Conservation (phyloP, 768 basidiomycete genomes). For the Termitomyces sp. region DNA sequence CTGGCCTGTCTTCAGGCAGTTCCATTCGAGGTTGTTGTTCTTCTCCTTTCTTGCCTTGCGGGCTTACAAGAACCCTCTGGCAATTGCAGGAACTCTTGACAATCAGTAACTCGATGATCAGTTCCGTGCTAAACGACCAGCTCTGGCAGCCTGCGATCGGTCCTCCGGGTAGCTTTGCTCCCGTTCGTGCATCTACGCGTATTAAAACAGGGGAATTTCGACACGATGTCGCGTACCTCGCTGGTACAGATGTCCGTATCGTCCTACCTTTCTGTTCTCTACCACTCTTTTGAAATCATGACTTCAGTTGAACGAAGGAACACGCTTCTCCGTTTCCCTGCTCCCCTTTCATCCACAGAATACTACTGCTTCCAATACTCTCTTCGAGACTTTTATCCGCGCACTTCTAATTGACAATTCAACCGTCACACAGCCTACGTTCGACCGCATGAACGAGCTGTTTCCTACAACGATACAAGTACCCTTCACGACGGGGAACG, state of each 20-base stretch:
- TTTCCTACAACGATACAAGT: constrained; percentile 38
- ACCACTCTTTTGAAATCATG: background rate
- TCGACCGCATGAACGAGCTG: constrained; percentile 31
- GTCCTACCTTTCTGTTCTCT: too few species aligned
- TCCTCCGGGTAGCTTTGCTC: constrained; percentile 42
- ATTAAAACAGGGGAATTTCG: constrained; percentile 45
- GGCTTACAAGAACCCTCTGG: too few species aligned
- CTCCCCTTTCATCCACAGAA: constrained; percentile 30
- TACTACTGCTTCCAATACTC: constrained; percentile 32
- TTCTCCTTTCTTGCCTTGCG: background rate
- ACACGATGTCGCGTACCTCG: constrained; percentile 44
- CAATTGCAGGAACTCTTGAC: constrained; percentile 42
- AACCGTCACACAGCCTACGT: constrained; percentile 36
- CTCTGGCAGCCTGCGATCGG: constrained; percentile 56
- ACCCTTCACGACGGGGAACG: constrained; percentile 55
- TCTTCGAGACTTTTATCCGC: constrained; percentile 44
- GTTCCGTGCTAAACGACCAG: constrained; percentile 41
- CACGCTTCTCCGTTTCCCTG: constrained; percentile 34
- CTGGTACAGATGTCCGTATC: constrained; percentile 47
- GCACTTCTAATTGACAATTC: constrained; percentile 48
- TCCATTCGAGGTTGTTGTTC: constrained; percentile 33
- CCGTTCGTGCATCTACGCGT: constrained; percentile 38
- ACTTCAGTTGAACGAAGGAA: constrained; percentile 49
- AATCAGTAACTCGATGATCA: constrained; percentile 42
- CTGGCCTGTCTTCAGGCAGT: constrained; percentile 41